phyloP scores from a whole-genome alignment of 225 moss, liverwort and hornwort genomes.

The Thuidium tamariscinum region DNA sequence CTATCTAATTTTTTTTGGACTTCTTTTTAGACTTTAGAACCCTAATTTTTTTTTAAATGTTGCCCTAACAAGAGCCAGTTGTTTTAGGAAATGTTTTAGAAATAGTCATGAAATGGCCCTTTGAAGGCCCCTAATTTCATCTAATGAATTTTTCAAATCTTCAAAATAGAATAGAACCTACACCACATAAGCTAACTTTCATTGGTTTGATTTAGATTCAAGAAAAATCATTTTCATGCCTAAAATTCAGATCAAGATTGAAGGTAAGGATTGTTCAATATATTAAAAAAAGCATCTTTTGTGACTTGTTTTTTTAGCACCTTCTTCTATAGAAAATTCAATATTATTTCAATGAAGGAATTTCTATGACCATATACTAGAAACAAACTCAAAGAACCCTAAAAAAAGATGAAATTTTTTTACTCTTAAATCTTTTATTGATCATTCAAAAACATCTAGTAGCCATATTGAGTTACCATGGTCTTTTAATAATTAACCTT shows the following conservation, averaged over 20 bases:
- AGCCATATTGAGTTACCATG: too few species aligned
- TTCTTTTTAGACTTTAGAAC: too few species aligned
- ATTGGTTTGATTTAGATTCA: background rate
- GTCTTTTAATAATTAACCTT: too few species aligned
- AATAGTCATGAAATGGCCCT: too few species aligned
- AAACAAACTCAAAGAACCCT: background rate
- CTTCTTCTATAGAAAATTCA: background rate
- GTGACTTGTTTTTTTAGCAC: background rate
- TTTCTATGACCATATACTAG: fast-evolving
- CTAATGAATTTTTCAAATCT: background rate
- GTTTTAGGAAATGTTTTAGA: too few species aligned
- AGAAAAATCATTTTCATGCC: background rate
- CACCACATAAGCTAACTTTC: background rate
- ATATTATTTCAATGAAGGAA: background rate
- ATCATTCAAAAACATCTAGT: too few species aligned
- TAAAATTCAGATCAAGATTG: background rate
- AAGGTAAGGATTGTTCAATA: background rate
- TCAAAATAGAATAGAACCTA: fast-evolving
- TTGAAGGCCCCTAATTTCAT: too few species aligned
- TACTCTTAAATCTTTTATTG: background rate
- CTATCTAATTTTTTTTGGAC: too few species aligned
- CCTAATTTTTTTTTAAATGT: too few species aligned
- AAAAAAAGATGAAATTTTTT: background rate
- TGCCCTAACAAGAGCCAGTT: too few species aligned
- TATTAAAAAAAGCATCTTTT: background rate